Base-by-base conservation (phyloP, 345 rosid species). In the Populus alba region DNA sequence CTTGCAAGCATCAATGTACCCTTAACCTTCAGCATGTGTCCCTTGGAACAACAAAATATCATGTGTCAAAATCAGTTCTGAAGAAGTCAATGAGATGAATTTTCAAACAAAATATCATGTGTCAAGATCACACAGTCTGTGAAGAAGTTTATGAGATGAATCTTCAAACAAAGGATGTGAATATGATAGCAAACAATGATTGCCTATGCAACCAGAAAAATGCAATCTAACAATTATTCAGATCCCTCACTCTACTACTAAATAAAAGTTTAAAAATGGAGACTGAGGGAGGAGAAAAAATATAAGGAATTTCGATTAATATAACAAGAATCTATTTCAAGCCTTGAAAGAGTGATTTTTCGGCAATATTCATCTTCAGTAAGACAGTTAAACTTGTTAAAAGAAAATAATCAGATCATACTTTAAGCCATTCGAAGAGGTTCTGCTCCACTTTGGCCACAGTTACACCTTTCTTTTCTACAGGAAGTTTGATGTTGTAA, bases 391-490 rank as follows among this genome's bases (percentile, higher is more conserved):
- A 76, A 62, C 53, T 22, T 66, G 9, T 13, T n/a, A n/a, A n/a
- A n/a, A n/a, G 23, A 22, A 57, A 77, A 22, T 18, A n/a, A 69
- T 51, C 33, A 57, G 68, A 67, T 43, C 81, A 68, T 85, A 97
- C 99, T 98, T 91, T 87, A 77, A 94, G 98, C 99, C 99, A 97
- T 78, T 97, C 98, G 75, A 94, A 82, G 78, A 94, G 96, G 76
- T 83, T 97, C 68, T 94, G 92, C 86, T 96, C 98, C 85, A 92
- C 98, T 88, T 92, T 88, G 70, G 97, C 91, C 33, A 96, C 99
- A 49, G 96, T 92, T 35, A 93, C 98, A 78, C 97, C 99, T 79
- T 90, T 81, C 89, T 84, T 95, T 72, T 83, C 92, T 83, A 95
- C 88, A 72, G 97, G 99, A 80, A 93, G 93, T 82, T 96, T 65